Evolutionary conservation across 177 flowering plant genomes (phyloP).

Genomic region (Tripterygium wilfordii): DNA sequence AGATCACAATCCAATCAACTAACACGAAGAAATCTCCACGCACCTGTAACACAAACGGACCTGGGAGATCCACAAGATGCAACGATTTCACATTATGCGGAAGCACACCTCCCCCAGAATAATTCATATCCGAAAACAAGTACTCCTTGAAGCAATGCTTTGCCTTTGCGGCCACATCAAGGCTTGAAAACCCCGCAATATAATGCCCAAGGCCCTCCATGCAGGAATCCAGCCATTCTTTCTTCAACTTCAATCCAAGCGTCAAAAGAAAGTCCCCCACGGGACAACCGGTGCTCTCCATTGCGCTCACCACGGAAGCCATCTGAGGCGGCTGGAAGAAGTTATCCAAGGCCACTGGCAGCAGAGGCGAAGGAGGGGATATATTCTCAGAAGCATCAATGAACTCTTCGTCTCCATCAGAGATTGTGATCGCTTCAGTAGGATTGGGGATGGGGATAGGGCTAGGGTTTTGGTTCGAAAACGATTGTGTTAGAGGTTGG

Average conservation of each 20-base stretch:
- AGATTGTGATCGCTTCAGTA: not conserved
- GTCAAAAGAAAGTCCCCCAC: constrained; percentile 27
- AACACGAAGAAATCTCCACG: not conserved
- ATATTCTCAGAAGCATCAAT: constrained; percentile 38
- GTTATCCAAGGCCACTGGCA: not conserved
- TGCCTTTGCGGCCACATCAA: constrained; percentile 50
- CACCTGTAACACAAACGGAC: constrained; percentile 85
- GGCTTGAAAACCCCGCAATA: constrained; percentile 29
- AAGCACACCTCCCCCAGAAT: constrained; percentile 59
- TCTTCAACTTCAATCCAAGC: constrained; percentile 49
- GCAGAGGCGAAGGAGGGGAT: constrained; percentile 33
- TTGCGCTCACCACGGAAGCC: constrained; percentile 2
- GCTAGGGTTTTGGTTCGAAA: constrained; percentile 15
- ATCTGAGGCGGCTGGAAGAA: constrained; percentile 3
- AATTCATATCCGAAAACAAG: constrained; percentile 76
- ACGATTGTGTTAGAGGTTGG: constrained; percentile 6
- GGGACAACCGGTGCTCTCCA: constrained; percentile 22
- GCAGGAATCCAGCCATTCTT: constrained; percentile 73
- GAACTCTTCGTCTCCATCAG: constrained; percentile 56
- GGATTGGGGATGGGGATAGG: constrained; percentile 24
- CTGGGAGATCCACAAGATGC: constrained; percentile 72
- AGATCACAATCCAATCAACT: not conserved
- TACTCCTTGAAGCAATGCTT: constrained; percentile 71
- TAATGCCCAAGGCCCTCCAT: constrained; percentile 31
- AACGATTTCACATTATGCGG: constrained; percentile 57